Evolutionary conservation across 495 filamentous ascomycete species (phyloP).

Genomic region (Sordaria brevicollis): DNA sequence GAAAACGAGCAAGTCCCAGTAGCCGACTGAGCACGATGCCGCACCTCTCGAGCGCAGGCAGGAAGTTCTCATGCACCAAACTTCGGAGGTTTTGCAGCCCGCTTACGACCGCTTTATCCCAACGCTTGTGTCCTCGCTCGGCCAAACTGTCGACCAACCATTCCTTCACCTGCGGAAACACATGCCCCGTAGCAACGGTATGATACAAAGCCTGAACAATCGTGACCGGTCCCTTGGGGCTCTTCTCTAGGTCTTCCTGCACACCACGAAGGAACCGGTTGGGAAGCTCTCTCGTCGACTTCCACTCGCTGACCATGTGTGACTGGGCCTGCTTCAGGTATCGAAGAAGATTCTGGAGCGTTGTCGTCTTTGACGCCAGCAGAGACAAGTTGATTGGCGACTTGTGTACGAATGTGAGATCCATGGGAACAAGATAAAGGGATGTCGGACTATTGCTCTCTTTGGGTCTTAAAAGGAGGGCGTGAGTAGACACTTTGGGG

Average conservation of each 20-base stretch:
- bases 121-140: slow-evolving; percentile 85
- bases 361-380: slow-evolving; percentile 75
- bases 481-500: slow-evolving; percentile 63
- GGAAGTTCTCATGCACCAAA: slow-evolving; percentile 73
- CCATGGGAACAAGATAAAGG: slow-evolving; percentile 62
- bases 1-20: slow-evolving; percentile 76
- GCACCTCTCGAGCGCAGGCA: slow-evolving; percentile 78
- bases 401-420: slow-evolving; percentile 69
- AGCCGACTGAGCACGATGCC: slow-evolving; percentile 73
- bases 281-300: slow-evolving; percentile 71
- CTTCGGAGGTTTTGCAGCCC: slow-evolving; percentile 70
- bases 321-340: slow-evolving; percentile 70
- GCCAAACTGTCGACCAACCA: slow-evolving; percentile 82
- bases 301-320: slow-evolving; percentile 70
- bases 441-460: slow-evolving; percentile 16
- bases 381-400: slow-evolving; percentile 73
- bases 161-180: slow-evolving; percentile 64
- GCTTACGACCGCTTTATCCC: slow-evolving; percentile 74
- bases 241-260: slow-evolving; percentile 48
- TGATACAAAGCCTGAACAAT: slow-evolving; percentile 77
- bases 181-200: slow-evolving; percentile 74
- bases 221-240: slow-evolving; percentile 25
- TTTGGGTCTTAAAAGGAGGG: slow-evolving; percentile 46
- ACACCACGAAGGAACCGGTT: slow-evolving; percentile 64
- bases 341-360: slow-evolving; percentile 72